These are phyloP conservation scores for Dianthus caryophyllus DNA, from an alignment of 148 eudicot genomes.

Conservation along the genomic window DNA sequence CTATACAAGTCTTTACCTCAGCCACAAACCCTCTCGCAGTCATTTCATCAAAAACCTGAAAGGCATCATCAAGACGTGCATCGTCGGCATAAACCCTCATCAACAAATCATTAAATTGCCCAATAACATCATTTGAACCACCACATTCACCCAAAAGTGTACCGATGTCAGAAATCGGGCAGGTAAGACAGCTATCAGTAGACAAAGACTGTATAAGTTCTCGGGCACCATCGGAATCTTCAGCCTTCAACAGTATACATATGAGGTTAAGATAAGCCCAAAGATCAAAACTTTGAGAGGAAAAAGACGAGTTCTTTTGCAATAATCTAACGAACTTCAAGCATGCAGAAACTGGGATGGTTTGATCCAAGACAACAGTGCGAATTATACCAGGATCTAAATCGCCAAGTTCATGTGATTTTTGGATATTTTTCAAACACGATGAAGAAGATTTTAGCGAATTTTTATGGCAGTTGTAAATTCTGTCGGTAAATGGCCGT, in stretches of 20 bases:
- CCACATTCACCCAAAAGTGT: slow-evolving; percentile 37
- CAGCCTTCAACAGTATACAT: slow-evolving; percentile 46
- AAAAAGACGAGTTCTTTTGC: slow-evolving; percentile 28
- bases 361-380: slow-evolving; percentile 56
- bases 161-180: slow-evolving; percentile 40
- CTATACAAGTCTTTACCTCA: slow-evolving; percentile 82
- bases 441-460: slow-evolving; percentile 20
- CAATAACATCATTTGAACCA: slow-evolving; percentile 19
- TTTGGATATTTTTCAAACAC: slow-evolving; percentile 28
- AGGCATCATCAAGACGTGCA: slow-evolving; percentile 46
- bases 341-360: slow-evolving; percentile 44
- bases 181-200: slow-evolving; percentile 30
- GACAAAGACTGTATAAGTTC: slow-evolving; percentile 38
- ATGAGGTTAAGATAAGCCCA: slow-evolving; percentile 41
- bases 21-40: slow-evolving; percentile 40
- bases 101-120: slow-evolving; percentile 64
- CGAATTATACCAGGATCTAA: slow-evolving; percentile 42
- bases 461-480: too few species aligned
- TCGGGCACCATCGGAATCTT: slow-evolving; percentile 48
- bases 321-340: slow-evolving; percentile 52
- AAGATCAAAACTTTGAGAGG: slow-evolving; percentile 40
- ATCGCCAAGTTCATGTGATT: slow-evolving; percentile 32
- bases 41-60: slow-evolving; percentile 71
- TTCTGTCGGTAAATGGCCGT: too few species aligned
- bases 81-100: slow-evolving; percentile 66